Evolutionary conservation across 2,329 filamentous ascomycete genomes (phyloP).

Genomic region (Endothia cerciana): DNA sequence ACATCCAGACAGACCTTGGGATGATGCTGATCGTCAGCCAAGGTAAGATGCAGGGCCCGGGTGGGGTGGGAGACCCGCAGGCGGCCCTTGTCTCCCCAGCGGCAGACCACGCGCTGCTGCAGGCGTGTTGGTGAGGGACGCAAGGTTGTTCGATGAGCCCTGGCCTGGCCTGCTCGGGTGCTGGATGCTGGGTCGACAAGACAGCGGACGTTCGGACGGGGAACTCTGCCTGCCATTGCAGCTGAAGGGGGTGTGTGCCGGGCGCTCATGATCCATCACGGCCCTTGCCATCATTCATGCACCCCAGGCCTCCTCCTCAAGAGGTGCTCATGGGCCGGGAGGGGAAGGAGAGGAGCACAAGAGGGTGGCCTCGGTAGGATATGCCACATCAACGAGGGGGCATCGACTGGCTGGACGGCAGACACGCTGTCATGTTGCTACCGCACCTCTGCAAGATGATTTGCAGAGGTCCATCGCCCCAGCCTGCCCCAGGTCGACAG

Average conservation of each 20-base stretch:
- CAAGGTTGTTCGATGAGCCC: conserved; percentile 10
- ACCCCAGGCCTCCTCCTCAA: neutral
- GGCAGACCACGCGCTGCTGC: neutral
- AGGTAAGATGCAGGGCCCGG: too few relatives aligned
- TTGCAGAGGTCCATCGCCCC: neutral
- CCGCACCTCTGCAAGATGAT: neutral
- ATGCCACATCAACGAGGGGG: too few relatives aligned
- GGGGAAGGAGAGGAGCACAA: neutral
- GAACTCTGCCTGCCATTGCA: conserved; percentile 6
- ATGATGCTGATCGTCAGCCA: too few relatives aligned
- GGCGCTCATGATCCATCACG: neutral
- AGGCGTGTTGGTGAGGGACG: neutral
- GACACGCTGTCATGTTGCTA: neutral
- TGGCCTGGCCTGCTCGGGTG: neutral
- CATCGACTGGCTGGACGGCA: neutral
- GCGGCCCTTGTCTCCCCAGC: conserved; percentile 12
- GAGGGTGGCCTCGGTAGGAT: too few relatives aligned
- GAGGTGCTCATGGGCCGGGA: neutral
- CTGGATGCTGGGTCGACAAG: neutral
- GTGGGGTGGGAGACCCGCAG: neutral
- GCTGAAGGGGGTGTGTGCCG: neutral
- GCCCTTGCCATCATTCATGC: neutral
- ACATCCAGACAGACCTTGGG: too few relatives aligned
- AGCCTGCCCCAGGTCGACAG: neutral
- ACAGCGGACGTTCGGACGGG: conserved; percentile 17